Evolutionary conservation across 2,329 filamentous ascomycete genomes (phyloP), one percentile per base, ranked within the genome.

Genomic region (Furcasterigmium sp.): DNA sequence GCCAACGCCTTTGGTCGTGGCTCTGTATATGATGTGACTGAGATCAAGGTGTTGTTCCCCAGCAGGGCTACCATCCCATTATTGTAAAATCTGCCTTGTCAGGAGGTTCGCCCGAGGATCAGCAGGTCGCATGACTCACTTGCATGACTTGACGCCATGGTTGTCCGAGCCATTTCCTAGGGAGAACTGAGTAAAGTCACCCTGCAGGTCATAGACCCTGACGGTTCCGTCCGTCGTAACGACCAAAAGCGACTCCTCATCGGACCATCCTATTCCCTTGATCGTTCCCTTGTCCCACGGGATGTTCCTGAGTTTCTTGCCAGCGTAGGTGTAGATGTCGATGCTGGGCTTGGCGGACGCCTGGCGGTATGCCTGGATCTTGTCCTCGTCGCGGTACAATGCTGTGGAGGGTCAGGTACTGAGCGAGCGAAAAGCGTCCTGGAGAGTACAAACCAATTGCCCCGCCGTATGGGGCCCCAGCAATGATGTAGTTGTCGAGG

Each of bases 281-380:
- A 98, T 87, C 37, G 88, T 88, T 66, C 91, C 88, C 67, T 87
- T 85, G 56, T 97, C 91, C 91, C 91, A 97, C 61, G 85, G 80
- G 52, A 96, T 89, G 59, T 80, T 82, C 56, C 85, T 84, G 49
- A 98, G 84, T 45, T 89, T 80, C 70, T 90, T 93, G 42, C 93
- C 93, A 10, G 93, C 85, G 63, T 85, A 91, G 59, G 87, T 95
- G 72, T 96, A 96, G 43, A 98, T 82, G 60, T 96, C 90, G 67
- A 98, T 95, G 55, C 82, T 86, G 17, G 89, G 83, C 65, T 91
- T 95, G 14, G 81, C 72, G 14, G 82, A 73, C 55, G 84, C 80
- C 3, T 82, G 73, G 50, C 87, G 81, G 62, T 89, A 91, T 21
- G 85, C 79, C 51, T 90, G 80, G 26, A 95, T 72, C 63, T 94